A percentile compares a stretch with the other conserved stretches of the same genome.
Conservation (phyloP, 169 alveolate species). For the Amoebophrya sp. region DNA sequence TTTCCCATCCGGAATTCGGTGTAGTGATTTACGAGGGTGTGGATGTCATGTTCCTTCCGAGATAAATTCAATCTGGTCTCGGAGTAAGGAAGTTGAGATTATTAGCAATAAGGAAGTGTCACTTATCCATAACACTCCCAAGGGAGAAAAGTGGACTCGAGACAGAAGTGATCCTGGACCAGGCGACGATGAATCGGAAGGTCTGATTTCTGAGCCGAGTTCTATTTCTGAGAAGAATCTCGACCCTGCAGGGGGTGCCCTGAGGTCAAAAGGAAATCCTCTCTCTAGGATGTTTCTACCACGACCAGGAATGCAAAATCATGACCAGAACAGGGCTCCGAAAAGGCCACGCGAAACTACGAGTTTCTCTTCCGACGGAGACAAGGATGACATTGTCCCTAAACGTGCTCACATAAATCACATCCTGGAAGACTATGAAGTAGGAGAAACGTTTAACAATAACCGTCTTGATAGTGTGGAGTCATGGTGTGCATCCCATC, state of each 20-base stretch:
- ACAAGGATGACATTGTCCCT: not conserved
- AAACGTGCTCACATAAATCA: not conserved
- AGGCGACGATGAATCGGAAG: not conserved
- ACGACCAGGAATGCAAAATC: no score
- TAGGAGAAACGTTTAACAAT: not conserved
- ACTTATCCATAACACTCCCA: not conserved
- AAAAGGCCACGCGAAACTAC: no score
- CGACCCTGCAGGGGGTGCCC: no score
- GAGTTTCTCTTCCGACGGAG: not conserved
- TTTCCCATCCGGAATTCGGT: not conserved
- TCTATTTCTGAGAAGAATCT: no score
- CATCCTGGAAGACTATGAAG: not conserved
- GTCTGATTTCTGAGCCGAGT: no score
- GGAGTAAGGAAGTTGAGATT: not conserved
- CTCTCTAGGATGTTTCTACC: not conserved
- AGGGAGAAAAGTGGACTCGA: not conserved
- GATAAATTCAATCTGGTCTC: not conserved
- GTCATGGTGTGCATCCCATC: not conserved
- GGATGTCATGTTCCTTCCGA: not conserved
- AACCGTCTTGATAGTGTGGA: not conserved
- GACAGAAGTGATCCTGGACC: not conserved
- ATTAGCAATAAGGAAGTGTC: not conserved
- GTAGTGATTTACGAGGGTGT: not conserved
- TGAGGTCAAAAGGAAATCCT: no score
- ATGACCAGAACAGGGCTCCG: no score